phyloP scores from a whole-genome alignment of 495 filamentous ascomycete genomes.

The Bacidia gigantensis region DNA sequence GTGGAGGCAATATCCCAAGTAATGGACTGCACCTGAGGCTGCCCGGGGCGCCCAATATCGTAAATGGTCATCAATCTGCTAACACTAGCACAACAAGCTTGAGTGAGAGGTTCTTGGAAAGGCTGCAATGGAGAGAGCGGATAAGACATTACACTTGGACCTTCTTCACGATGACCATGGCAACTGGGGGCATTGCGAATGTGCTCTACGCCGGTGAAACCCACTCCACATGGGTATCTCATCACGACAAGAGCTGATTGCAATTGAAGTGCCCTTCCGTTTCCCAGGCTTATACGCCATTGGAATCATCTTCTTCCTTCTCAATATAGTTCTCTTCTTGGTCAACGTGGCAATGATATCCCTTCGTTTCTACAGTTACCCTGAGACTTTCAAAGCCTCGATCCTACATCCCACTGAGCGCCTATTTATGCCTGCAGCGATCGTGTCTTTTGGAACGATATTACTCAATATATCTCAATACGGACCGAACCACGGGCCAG shows the following conservation, averaged over 20 bases:
- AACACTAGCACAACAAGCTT: constrained; percentile 8
- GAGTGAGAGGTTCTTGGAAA: constrained; percentile 8
- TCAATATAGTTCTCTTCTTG: constrained; percentile 61
- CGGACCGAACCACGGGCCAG: constrained; percentile 45
- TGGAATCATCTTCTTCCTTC: constrained; percentile 58
- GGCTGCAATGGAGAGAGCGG: constrained; percentile 33
- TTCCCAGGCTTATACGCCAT: constrained; percentile 57
- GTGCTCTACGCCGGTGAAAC: constrained; percentile 58
- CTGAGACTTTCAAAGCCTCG: constrained; percentile 56
- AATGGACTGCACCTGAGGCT: constrained; percentile 1
- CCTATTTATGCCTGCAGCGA: constrained; percentile 61
- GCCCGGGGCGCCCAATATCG: not conserved
- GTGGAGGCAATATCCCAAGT: not conserved
- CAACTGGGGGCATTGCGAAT: constrained; percentile 74
- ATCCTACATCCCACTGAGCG: constrained; percentile 69
- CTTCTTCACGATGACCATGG: constrained; percentile 67
- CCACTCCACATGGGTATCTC: not conserved
- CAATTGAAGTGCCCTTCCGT: constrained; percentile 47
- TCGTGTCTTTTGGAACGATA: constrained; percentile 62
- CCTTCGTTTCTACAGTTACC: constrained; percentile 54
- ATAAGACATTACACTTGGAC: constrained; percentile 48
- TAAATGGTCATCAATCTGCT: constrained; percentile 1
- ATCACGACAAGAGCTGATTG: not conserved
- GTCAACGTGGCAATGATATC: constrained; percentile 54
- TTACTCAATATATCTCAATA: constrained; percentile 72